Evolutionary conservation across 2,329 filamentous ascomycete genomes (phyloP).

Genomic region (Diaporthe ilicicola): DNA sequence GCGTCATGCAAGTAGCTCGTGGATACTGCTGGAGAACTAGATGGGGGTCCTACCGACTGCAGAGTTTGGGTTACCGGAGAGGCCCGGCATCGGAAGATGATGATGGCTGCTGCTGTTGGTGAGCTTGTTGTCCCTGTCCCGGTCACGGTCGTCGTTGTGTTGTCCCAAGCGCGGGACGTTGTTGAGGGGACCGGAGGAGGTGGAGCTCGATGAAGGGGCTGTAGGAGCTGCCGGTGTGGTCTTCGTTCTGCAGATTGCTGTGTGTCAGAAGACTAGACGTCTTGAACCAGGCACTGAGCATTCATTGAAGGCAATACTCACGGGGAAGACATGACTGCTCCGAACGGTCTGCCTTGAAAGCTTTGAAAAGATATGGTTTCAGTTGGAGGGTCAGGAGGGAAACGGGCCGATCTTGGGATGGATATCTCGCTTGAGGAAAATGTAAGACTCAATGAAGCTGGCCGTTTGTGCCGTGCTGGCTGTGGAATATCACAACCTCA

Average conservation of each 20-base stretch:
- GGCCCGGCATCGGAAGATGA: slow-evolving; percentile 26
- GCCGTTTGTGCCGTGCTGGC: neutral
- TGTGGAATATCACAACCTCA: neutral
- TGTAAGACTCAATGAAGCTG: neutral
- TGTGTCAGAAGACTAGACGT: neutral
- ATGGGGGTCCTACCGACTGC: slow-evolving; percentile 23
- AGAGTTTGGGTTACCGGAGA: slow-evolving; percentile 26
- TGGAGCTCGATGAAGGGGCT: neutral
- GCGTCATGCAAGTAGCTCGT: too few species aligned
- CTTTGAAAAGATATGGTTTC: neutral
- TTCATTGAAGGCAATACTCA: neutral
- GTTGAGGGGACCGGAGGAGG: slow-evolving; percentile 16
- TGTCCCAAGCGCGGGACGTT: slow-evolving; percentile 22
- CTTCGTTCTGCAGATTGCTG: slow-evolving; percentile 23
- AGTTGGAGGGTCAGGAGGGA: neutral
- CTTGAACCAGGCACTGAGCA: neutral
- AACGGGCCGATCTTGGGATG: neutral
- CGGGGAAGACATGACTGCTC: slow-evolving; percentile 32
- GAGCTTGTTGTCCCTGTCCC: slow-evolving; percentile 22
- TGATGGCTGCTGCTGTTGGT: neutral
- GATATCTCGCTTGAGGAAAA: neutral
- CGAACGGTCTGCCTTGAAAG: neutral
- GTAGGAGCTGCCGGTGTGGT: slow-evolving; percentile 16
- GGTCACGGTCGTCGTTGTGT: neutral
- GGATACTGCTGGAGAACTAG: neutral